Conservation (phyloP, 805 yeast genomes). For the Yarrowia sp. region DNA sequence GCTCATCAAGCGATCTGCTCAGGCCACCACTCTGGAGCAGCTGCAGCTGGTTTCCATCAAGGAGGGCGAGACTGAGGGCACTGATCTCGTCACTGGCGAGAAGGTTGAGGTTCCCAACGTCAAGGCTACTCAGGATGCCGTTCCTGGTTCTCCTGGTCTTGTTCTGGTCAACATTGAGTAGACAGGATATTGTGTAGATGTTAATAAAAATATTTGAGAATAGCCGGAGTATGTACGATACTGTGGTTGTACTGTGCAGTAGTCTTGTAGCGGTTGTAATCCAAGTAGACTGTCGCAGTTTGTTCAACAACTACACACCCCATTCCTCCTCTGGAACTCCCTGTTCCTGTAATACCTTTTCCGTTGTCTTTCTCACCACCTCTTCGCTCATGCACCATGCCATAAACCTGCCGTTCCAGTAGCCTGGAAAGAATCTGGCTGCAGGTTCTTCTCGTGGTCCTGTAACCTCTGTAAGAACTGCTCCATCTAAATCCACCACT, state of each 20-base stretch:
- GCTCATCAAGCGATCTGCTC: conserved; percentile 61
- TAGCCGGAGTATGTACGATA: neutral
- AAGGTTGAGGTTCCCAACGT: conserved; percentile 57
- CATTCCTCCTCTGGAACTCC: neutral
- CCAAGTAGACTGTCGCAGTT: no score
- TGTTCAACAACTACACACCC: neutral
- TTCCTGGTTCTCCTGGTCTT: conserved; percentile 91
- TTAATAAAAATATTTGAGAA: neutral
- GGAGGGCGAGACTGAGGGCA: conserved; percentile 59
- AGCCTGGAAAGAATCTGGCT: neutral
- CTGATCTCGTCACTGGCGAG: conserved; percentile 64
- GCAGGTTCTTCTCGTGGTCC: neutral
- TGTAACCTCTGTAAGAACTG: neutral
- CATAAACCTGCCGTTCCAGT: neutral
- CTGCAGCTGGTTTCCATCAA: conserved; percentile 61
- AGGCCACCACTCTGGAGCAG: conserved; percentile 52
- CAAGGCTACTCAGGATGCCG: conserved; percentile 74
- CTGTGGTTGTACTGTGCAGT: no score
- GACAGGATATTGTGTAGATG: neutral
- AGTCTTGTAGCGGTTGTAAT: no score
- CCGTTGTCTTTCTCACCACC: neutral
- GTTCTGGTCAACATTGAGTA: conserved; percentile 58
- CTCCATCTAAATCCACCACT: neutral
- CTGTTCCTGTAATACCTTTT: neutral
- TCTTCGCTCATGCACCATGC: neutral